Evolutionary conservation across 2,329 filamentous ascomycete species (phyloP), one percentile per base, ranked within the genome.

Genomic region (Ophiostoma perfectum): DNA sequence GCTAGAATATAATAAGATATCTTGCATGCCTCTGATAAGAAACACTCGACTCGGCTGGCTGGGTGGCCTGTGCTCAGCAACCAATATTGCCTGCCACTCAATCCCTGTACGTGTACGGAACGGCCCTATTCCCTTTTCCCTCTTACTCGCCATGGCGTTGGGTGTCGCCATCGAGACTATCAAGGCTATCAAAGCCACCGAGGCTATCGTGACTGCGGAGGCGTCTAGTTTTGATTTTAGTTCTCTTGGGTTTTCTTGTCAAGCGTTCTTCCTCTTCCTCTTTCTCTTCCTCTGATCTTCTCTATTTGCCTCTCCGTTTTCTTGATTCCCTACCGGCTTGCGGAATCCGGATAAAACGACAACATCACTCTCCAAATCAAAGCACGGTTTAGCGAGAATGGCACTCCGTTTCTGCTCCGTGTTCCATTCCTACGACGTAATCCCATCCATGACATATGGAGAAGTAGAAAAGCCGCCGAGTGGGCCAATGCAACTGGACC

Each of bases 41-140:
- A 9, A 18, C 16, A 18, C 47, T 16, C 27, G 27, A 27, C 27
- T 18, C 47, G 45, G 12, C n/a, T 47, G 14, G 45, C 4, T 47
- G 47, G 47, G 14, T 55, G 49, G 49, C 27, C 49, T 55, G 49
- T 55, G 49, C 49, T 55, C 27, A 27, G 49, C 49, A 55, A 55
- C 27, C 49, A 52, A 52, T 52, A 52, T 27, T 55, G 49, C 18
- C 52, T 60, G 36, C n/a, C 12, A 60, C 47, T 27, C 27, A 58
- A 18, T 27, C 55, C 55, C 27, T 27, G 27, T 27, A 27, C 27
- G 27, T 60, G 55, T 27, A 60, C 55, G 55, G 55, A 60, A 60
- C 55, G 55, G 55, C 55, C 55, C 55, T 60, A 18, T 60, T 60
- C 52, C 38, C 49, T 27, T 27, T 55, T 55, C 27, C n/a, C 49